Conservation (phyloP, 2,329 filamentous ascomycete genomes). For the Xylariales sp. region DNA sequence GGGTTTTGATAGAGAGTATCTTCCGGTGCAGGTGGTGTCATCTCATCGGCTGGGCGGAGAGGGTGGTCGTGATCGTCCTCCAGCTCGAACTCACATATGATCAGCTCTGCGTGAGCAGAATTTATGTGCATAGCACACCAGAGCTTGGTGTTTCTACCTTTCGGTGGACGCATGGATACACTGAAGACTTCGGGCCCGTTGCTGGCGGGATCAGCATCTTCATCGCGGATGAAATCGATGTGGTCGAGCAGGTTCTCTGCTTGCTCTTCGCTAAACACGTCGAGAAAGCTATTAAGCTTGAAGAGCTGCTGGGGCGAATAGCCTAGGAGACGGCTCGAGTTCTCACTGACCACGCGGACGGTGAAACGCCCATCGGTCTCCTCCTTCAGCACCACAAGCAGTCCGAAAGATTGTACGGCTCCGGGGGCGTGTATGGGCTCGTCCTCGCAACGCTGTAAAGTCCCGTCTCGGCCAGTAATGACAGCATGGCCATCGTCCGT, state of each 20-base stretch:
- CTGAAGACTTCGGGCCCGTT: slow-evolving; percentile 87
- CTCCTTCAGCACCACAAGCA: slow-evolving; percentile 70
- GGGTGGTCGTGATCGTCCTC: slow-evolving; percentile 72
- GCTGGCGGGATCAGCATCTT: slow-evolving; percentile 66
- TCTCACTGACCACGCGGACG: slow-evolving; percentile 76
- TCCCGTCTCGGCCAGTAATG: slow-evolving; percentile 72
- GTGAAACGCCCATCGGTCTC: slow-evolving; percentile 62
- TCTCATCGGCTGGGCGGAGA: slow-evolving; percentile 56
- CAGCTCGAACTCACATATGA: slow-evolving; percentile 85
- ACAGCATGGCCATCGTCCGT: slow-evolving; percentile 77
- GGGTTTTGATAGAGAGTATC: slow-evolving; percentile 72
- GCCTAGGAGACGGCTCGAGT: slow-evolving; percentile 69
- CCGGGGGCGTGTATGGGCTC: slow-evolving; percentile 87
- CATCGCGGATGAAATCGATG: slow-evolving; percentile 81
- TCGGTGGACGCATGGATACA: slow-evolving; percentile 61
- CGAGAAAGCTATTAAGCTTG: slow-evolving; percentile 68
- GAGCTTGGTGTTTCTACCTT: slow-evolving; percentile 57
- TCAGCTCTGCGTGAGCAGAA: slow-evolving; percentile 59
- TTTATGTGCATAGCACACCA: slow-evolving; percentile 87
- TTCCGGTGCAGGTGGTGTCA: slow-evolving; percentile 58
- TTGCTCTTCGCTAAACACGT: slow-evolving; percentile 79
- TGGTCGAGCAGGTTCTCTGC: slow-evolving; percentile 80
- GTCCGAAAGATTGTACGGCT: slow-evolving; percentile 74
- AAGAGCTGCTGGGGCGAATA: slow-evolving; percentile 76
- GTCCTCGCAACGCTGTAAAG: slow-evolving; percentile 78